Base-by-base conservation (phyloP, 2,329 filamentous ascomycete species). In the Aspergillus alliaceus region DNA sequence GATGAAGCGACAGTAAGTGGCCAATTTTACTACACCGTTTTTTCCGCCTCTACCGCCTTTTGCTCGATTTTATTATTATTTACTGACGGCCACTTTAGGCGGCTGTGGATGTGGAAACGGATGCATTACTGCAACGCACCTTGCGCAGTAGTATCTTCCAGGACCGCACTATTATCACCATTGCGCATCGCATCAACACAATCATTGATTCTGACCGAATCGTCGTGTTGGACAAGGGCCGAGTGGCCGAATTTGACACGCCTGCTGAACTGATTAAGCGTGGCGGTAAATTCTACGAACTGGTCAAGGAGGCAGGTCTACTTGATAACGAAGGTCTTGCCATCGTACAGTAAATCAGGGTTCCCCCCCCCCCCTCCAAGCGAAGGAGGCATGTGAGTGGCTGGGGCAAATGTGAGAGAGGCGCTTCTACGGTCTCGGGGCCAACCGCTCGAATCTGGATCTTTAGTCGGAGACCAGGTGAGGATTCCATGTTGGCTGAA, bases 161-260 rank as follows among this genome's bases (percentile, higher is more conserved):
- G 60, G 91, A 97, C 75, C 87, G 91, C 53, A 99, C 95, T 35
- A 98, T 99, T 75, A 96, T 99, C 75, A 99, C 95, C 1, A 96
- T 99, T 69, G 95, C 95, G 25, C 95, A 99, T 79, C 88, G 95
- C 54, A 96, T 99, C 79, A 98, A 98, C 79, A 99, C 95, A 11
- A 98, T 99, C 68, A 83, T 99, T 14, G 86, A 89, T 69, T 86
- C 84, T 59, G 93, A 99, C 77, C 86, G 93, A 51, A 95, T 99
- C 60, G 88, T 99, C 34, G 95, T 99, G 50, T 84, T 99, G 6
- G 92, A 98, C 71, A 89, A 90, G 75, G 95, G 95, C 42, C 85
- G 87, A 67, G 93, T 99, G 40, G 89, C 88, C 50, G 95, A 99
- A 75, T 99, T 97, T 75, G 95, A 96, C 74, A 91, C 88, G 6